These are phyloP conservation scores for Crithidia acanthocephali DNA, from an alignment of 208 protist genomes.

Conservation along the genomic window DNA sequence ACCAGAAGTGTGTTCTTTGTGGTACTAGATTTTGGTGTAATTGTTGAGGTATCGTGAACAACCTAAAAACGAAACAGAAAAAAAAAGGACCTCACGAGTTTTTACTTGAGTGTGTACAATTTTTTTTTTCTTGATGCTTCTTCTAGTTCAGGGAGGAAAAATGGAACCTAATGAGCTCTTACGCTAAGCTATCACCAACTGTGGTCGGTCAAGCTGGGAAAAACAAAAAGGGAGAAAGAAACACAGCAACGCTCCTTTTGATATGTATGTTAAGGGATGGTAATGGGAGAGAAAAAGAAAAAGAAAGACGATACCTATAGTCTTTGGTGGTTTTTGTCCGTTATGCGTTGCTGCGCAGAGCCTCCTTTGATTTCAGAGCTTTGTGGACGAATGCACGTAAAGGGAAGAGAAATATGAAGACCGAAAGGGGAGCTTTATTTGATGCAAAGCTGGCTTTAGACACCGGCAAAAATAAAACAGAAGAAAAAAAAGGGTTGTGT, in stretches of 20 bases:
- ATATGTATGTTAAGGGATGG: no score
- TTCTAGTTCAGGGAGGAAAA: background rate
- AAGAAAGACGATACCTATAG: background rate
- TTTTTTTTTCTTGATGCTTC: background rate
- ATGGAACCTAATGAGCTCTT: background rate
- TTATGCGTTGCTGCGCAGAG: background rate
- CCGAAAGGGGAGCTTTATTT: no score
- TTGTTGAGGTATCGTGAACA: no score
- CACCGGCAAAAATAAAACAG: background rate
- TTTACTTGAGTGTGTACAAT: slow-evolving; percentile 7
- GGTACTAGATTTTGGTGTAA: no score
- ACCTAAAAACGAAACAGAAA: background rate
- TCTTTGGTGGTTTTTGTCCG: slow-evolving; percentile 1
- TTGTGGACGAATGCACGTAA: no score
- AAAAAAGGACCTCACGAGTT: slow-evolving; percentile 8
- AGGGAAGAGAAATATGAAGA: no score
- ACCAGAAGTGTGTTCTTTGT: no score
- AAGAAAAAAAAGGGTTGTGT: background rate
- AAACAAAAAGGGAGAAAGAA: no score
- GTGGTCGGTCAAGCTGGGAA: no score
- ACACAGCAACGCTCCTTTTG: no score
- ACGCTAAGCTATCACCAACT: background rate
- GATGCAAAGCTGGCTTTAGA: no score
- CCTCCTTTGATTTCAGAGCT: no score
- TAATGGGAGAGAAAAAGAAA: slow-evolving; percentile 1